Evolutionary conservation across 768 basidiomycete genomes (phyloP).

Genomic region (Rhodosporidiobolus odoratus): DNA sequence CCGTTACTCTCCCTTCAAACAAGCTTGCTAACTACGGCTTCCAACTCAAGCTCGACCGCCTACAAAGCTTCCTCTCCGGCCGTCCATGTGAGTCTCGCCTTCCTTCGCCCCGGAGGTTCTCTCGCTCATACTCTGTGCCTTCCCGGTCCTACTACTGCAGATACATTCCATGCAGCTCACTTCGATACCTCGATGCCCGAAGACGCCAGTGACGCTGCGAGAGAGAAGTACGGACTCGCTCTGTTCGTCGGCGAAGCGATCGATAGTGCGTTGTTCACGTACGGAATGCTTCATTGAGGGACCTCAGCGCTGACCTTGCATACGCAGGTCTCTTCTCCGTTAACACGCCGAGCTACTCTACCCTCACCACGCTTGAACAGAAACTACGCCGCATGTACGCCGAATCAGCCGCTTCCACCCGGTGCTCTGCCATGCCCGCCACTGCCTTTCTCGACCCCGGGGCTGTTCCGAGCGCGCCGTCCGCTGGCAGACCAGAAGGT

Average conservation of each 20-base stretch:
- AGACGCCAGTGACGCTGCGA: too few species aligned
- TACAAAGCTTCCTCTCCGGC: not conserved
- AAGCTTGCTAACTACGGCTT: too few species aligned
- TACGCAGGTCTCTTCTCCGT: not conserved
- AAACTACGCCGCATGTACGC: not conserved
- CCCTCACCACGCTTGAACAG: not conserved
- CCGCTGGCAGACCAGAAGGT: not conserved
- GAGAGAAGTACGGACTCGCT: not conserved
- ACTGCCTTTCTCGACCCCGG: not conserved
- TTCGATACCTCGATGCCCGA: not conserved
- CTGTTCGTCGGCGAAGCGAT: not conserved
- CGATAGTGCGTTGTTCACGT: not conserved
- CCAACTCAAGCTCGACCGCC: not conserved
- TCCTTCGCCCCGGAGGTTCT: too few species aligned
- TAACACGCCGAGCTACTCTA: not conserved
- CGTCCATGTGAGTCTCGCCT: not conserved
- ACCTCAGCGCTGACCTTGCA: not conserved
- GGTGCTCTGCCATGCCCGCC: not conserved
- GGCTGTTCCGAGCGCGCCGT: too few species aligned
- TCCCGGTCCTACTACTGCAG: not conserved
- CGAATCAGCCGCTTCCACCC: not conserved
- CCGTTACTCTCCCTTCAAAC: too few species aligned
- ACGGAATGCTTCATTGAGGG: too few species aligned
- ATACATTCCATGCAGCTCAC: not conserved
- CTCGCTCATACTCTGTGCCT: not conserved